Evolutionary conservation across 2,329 filamentous ascomycete species (phyloP).

Genomic region (Byssoonygena ceratinophila): DNA sequence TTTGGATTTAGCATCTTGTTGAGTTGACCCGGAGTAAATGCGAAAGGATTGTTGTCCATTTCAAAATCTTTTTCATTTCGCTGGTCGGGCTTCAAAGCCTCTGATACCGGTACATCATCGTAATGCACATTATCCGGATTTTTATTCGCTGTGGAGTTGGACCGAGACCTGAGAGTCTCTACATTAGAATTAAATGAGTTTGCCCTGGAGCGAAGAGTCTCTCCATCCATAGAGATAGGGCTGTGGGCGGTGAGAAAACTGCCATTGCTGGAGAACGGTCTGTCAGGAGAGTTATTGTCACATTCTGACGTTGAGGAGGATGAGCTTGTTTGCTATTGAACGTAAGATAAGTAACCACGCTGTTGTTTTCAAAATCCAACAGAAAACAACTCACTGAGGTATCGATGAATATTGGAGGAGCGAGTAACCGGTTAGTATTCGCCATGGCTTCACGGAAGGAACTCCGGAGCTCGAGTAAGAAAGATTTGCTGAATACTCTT

Average conservation of each 20-base stretch:
- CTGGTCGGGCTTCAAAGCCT: slow-evolving; percentile 63
- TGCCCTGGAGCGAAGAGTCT: slow-evolving; percentile 36
- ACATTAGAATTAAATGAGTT: slow-evolving; percentile 32
- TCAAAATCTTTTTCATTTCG: slow-evolving; percentile 67
- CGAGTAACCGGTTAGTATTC: slow-evolving; percentile 16
- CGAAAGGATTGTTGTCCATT: slow-evolving; percentile 71
- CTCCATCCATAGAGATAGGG: slow-evolving; percentile 29
- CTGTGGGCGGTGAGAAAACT: slow-evolving; percentile 16
- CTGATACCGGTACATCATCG: slow-evolving; percentile 33
- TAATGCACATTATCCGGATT: slow-evolving; percentile 22
- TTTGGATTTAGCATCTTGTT: slow-evolving; percentile 86
- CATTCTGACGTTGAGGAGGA: slow-evolving; percentile 10
- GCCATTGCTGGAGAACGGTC: slow-evolving; percentile 15
- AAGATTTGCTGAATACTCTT: not conserved
- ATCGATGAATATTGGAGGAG: slow-evolving; percentile 16
- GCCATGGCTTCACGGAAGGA: slow-evolving; percentile 13
- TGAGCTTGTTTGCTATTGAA: slow-evolving; percentile 11
- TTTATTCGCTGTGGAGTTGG: slow-evolving; percentile 24
- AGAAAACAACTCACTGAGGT: slow-evolving; percentile 13
- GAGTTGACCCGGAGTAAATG: slow-evolving; percentile 66
- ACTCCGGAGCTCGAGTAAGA: not conserved
- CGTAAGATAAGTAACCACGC: not conserved
- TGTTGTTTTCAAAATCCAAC: not conserved
- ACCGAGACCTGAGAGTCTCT: slow-evolving; percentile 27
- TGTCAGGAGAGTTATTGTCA: slow-evolving; percentile 12